Evolutionary conservation across 129 eudicot species (phyloP).

Genomic region (Tagetes erecta): DNA sequence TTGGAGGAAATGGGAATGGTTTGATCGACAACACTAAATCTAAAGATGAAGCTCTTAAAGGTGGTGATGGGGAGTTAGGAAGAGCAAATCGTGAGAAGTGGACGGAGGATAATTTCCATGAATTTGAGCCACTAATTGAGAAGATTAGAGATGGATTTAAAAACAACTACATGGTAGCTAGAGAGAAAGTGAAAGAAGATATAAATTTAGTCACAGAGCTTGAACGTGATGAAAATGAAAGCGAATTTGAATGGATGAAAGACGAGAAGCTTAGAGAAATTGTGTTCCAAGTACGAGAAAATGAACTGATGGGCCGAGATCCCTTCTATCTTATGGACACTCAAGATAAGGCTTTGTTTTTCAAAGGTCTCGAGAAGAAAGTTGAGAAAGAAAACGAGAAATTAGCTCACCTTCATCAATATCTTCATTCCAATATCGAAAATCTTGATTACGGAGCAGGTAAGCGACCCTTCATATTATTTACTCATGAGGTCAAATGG

Average conservation of each 20-base stretch:
- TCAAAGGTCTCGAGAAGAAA: constrained; percentile 80
- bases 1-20: constrained; percentile 18
- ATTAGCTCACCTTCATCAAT: constrained; percentile 62
- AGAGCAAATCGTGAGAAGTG: constrained; percentile 53
- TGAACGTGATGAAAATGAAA: constrained; percentile 38
- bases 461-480: constrained; percentile 13
- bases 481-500: not conserved
- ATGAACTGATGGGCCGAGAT: constrained; percentile 85
- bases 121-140: constrained; percentile 73
- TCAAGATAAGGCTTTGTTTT: constrained; percentile 75
- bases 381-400: constrained; percentile 71
- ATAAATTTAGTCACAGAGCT: constrained; percentile 40
- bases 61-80: constrained; percentile 31
- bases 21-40: constrained; percentile 27
- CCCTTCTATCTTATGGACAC: constrained; percentile 79
- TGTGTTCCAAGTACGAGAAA: constrained; percentile 87
- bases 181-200: constrained; percentile 59
- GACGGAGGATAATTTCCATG: constrained; percentile 81
- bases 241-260: constrained; percentile 93
- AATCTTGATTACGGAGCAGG: constrained; percentile 98
- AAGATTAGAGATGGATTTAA: constrained; percentile 75
- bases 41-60: constrained; percentile 22
- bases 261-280: constrained; percentile 89
- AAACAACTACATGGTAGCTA: constrained; percentile 69
- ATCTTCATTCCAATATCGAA: constrained; percentile 81